Base-by-base conservation (phyloP, 1,284 basidiomycete genomes). In the Gyrodon tennesseensis region DNA sequence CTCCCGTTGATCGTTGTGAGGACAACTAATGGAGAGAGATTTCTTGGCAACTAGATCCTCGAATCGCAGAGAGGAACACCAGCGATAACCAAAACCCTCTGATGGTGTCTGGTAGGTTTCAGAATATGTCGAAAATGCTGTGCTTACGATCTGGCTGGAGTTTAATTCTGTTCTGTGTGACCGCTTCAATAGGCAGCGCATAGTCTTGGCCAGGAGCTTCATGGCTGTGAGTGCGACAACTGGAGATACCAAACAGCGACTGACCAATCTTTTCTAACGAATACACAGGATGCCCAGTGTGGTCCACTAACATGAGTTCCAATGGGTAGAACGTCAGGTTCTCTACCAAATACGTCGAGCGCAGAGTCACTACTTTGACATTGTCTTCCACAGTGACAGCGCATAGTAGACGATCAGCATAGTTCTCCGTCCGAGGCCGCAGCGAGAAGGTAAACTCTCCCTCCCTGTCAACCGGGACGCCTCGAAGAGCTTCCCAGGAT, bases 41-140 rank as follows among this genome's bases (percentile, higher is more conserved):
- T 89, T 90, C 62, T 84, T 86, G n/a, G 86, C 80, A 52, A 95
- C 80, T 7, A 99, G 80, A 70, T 98, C 96, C 72, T 97, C 94
- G 88, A 95, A 97, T 61, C 91, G 86, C 60, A 97, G 85, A n/a
- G 94, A 87, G 46, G 85, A 80, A 53, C 92, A 96, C 95, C 96
- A 99, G 72, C 87, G 91, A 79, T 96, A 97, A 23, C 95, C 94
- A 72, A 97, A 96, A 34, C 94, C 97, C 75, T 94, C 94, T 96
- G 69, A 60, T 31, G 41, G 55, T 52, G 37, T 41, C 23, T 31
- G 65, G 62, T 63, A 67, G 53, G 56, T 65, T 61, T 62, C 41
- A 44, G 65, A 25, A 68, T 59, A 25, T 46, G 31, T 46, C 31
- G n/a, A 56, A 49, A 44, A 39, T 23, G 19, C 58, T 34, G 29